Evolutionary conservation across 345 rosid genomes (phyloP).

Genomic region (Linum lewisii): DNA sequence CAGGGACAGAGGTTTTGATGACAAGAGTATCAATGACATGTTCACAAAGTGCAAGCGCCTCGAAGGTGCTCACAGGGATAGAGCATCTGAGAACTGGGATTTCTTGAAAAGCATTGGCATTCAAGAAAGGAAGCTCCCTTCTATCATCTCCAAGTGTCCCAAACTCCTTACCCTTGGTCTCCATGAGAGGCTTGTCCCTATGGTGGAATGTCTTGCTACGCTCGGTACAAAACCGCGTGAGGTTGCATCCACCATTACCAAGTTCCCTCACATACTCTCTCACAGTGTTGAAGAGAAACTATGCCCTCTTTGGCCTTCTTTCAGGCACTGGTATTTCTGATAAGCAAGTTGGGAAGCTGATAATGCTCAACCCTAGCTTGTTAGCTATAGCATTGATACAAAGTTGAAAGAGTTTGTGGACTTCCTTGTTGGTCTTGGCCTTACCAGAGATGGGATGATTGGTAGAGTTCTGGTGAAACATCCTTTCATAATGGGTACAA

Average conservation of each 20-base stretch:
- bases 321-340: slow-evolving; percentile 61
- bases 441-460: slow-evolving; percentile 46
- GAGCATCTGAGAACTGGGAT: slow-evolving; percentile 66
- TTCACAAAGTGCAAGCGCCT: slow-evolving; percentile 59
- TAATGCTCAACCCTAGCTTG: slow-evolving; percentile 57
- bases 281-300: slow-evolving; percentile 78
- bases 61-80: slow-evolving; percentile 36
- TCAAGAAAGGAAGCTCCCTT: slow-evolving; percentile 61
- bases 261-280: slow-evolving; percentile 62
- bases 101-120: slow-evolving; percentile 54
- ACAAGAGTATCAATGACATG: slow-evolving; percentile 43
- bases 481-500: slow-evolving; percentile 66
- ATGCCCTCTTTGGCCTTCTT: slow-evolving; percentile 80
- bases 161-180: slow-evolving; percentile 54
- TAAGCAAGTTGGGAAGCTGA: slow-evolving; percentile 57
- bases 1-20: slow-evolving; percentile 53
- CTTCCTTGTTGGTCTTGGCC: slow-evolving; percentile 54
- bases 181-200: slow-evolving; percentile 56
- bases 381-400: slow-evolving; percentile 69
- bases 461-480: slow-evolving; percentile 55
- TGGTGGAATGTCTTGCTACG: slow-evolving; percentile 51
- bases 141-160: slow-evolving; percentile 55
- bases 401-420: slow-evolving; percentile 44
- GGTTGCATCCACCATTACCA: slow-evolving; percentile 60
- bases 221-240: slow-evolving; percentile 41